Base-by-base conservation (phyloP, 768 basidiomycete genomes). In the Wakefieldia striispora region DNA sequence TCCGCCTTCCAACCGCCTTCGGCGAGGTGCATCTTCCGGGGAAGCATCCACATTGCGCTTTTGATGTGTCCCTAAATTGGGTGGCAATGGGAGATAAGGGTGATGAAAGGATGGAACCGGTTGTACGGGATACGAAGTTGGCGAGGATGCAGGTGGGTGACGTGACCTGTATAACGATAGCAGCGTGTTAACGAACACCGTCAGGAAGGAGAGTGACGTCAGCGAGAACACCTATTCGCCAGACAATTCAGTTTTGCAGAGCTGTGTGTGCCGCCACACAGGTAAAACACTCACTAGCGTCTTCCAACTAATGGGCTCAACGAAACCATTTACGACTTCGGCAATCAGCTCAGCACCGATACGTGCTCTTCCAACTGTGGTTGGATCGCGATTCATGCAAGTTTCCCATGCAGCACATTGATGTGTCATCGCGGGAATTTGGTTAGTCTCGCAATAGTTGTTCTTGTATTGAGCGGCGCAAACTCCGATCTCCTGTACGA, bases 281-380 rank as follows among this genome's bases (percentile, higher is more conserved):
- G 38, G 41, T 34, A 51, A 40, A 45, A 47, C 24, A 71, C 88
- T 69, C 54, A 91, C 95, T 68, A 97, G 72, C 12, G 94, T 94
- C 73, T 95, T 97, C 92, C 94, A 97, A 66, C 88, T 93, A 70
- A 99, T 95, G 42, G 89, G 88, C 64, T 99, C 95, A 13, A 98
- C 90, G 64, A 99, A 99, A 1, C 91, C 85, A 65, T 97, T 97
- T 54, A 97, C 85, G 38, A 97, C 88, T 63, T 97, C 95, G 45
- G 92, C 95, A 68, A 98, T 86, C 49, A 97, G 83, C 75, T 97
- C 93, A 49, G 95, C 94, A 38, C 89, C 85, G 56, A 99, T 87
- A 60, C 82, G 84, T 51, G 93, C 91, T 50, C 92, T 88, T 1
- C 92, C 92, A 36, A 95, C 82, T 35, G 86, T 84, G 17, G 85